Evolutionary conservation across 345 rosid species (phyloP).

Genomic region (Acer yangbiense): DNA sequence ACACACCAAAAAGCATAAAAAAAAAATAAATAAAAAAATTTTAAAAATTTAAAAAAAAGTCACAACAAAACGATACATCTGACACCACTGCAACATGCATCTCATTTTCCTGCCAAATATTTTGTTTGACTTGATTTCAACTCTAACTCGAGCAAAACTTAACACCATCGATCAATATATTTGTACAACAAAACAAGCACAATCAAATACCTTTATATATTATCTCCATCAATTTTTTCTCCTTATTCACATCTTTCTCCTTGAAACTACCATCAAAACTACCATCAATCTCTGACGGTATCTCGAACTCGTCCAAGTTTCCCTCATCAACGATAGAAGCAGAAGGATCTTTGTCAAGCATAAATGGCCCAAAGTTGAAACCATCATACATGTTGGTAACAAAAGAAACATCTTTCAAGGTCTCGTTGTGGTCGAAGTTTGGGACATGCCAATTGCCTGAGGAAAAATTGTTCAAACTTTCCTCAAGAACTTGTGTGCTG

Average conservation of each 20-base stretch:
- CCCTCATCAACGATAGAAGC: not conserved
- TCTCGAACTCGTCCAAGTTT: not conserved
- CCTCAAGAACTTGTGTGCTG: not conserved
- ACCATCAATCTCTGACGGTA: not conserved
- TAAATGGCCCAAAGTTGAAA: not conserved
- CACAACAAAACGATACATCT: not conserved
- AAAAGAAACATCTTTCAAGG: not conserved
- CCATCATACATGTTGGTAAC: not conserved
- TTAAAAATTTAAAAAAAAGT: not conserved
- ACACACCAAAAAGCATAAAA: no score
- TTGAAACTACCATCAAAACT: not conserved
- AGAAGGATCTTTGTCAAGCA: not conserved
- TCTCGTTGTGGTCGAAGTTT: not conserved
- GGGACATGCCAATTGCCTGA: not conserved
- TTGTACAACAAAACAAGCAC: not conserved
- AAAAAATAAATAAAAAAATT: not conserved
- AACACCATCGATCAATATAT: not conserved
- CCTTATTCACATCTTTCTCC: not conserved
- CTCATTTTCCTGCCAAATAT: not conserved
- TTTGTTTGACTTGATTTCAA: not conserved
- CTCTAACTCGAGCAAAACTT: not conserved
- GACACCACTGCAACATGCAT: not conserved
- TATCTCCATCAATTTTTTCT: not conserved
- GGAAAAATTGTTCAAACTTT: not conserved
- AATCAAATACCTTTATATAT: not conserved